Percentiles rank a stretch among this genome's conserved stretches.
These are phyloP conservation scores for Discostella pseudostelligera DNA, from an alignment of 108 stramenopile species.

Conservation along the genomic window DNA sequence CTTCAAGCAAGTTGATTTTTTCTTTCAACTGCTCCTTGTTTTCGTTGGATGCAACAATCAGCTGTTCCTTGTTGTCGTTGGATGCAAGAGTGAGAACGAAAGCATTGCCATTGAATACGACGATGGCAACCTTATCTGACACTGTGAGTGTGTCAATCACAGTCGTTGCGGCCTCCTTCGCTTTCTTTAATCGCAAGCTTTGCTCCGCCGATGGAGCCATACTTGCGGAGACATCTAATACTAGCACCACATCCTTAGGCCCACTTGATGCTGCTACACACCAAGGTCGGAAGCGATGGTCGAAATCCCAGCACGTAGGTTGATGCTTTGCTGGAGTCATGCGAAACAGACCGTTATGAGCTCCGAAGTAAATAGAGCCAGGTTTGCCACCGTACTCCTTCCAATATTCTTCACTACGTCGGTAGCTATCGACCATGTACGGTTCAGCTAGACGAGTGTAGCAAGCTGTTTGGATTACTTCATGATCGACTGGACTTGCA, in stretches of 20 bases:
- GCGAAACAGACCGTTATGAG: conserved; percentile 42
- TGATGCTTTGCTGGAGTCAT: conserved; percentile 41
- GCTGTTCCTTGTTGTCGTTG: not conserved
- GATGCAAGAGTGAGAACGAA: not conserved
- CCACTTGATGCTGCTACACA: conserved; percentile 59
- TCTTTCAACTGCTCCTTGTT: conserved; percentile 35
- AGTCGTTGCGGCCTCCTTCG: conserved; percentile 46
- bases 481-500: conserved; percentile 17
- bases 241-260: conserved; percentile 66
- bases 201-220: conserved; percentile 35
- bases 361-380: conserved; percentile 39
- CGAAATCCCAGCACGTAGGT: conserved; percentile 38
- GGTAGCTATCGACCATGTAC: conserved; percentile 28
- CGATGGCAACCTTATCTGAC: conserved; percentile 49
- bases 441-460: conserved; percentile 28
- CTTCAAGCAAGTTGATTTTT: conserved; percentile 9
- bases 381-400: not conserved
- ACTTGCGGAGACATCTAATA: conserved; percentile 53
- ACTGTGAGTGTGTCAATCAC: conserved; percentile 50
- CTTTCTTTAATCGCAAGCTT: conserved; percentile 8
- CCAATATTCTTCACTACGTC: conserved; percentile 18
- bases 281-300: conserved; percentile 57
- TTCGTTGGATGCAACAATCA: conserved; percentile 39
- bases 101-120: conserved; percentile 31
- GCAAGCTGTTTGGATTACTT: conserved; percentile 27